Evolutionary conservation across 148 eudicot genomes (phyloP).

Genomic region (Polygonum aviculare): DNA sequence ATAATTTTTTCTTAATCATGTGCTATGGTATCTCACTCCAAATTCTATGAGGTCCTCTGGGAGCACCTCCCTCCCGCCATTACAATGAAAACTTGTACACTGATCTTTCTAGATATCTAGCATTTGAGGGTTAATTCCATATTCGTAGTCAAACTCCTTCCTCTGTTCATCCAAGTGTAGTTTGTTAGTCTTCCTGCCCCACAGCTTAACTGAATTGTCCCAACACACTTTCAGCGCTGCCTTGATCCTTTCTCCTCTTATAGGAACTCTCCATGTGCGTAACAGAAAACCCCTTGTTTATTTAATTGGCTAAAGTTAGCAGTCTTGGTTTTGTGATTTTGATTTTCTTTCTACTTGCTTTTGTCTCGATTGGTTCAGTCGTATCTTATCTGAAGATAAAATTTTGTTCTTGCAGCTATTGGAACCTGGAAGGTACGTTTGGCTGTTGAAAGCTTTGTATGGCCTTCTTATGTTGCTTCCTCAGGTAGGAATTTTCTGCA

Average conservation of each 20-base stretch:
- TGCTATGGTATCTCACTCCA: neutral
- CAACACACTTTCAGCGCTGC: neutral
- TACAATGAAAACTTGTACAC: neutral
- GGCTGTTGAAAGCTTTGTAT: conserved; percentile 82
- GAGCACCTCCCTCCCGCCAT: neutral
- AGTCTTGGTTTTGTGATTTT: neutral
- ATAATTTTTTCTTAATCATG: neutral
- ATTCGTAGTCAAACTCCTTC: neutral
- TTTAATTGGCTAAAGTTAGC: neutral
- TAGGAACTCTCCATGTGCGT: neutral
- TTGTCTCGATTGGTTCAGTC: neutral
- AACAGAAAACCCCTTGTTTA: neutral
- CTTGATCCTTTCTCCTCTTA: neutral
- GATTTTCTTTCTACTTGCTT: neutral
- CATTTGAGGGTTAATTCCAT: neutral
- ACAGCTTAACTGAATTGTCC: neutral
- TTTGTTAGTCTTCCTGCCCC: neutral
- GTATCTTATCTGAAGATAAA: neutral
- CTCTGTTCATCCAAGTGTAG: neutral
- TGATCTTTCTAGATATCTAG: neutral
- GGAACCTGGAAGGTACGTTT: conserved; percentile 85
- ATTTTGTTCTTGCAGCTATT: conserved; percentile 61
- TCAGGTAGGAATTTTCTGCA: conserved; percentile 41
- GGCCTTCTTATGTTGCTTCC: conserved; percentile 98
- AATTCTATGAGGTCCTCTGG: neutral